Evolutionary conservation across 2,329 filamentous ascomycete genomes (phyloP).

Genomic region (Sporothrix pallida): DNA sequence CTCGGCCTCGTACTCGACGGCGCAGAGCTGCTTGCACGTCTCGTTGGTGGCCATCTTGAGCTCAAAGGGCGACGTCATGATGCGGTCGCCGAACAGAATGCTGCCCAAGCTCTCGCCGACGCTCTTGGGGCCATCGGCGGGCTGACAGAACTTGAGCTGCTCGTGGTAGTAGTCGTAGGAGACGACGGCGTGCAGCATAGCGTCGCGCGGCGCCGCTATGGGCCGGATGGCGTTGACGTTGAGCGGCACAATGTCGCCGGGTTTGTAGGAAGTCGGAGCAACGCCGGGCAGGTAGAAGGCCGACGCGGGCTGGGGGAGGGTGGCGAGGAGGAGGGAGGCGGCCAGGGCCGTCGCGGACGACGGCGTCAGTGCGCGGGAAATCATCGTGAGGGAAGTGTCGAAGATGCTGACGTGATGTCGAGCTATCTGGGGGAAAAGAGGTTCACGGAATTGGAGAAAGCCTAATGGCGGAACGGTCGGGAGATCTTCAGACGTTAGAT

Average conservation of each 20-base stretch:
- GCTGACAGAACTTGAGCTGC: conserved; percentile 85
- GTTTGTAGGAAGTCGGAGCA: conserved; percentile 88
- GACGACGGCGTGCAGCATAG: conserved; percentile 86
- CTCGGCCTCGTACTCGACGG: conserved; percentile 65
- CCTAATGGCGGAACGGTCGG: neutral
- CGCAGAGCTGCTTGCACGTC: conserved; percentile 82
- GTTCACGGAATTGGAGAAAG: neutral
- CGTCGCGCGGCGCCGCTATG: conserved; percentile 75
- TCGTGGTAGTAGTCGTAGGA: conserved; percentile 96
- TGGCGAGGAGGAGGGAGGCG: conserved; percentile 53
- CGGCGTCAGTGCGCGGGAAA: conserved; percentile 46
- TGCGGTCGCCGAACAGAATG: conserved; percentile 96
- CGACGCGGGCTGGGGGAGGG: conserved; percentile 59
- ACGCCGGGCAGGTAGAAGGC: conserved; percentile 97
- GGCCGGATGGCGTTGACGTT: conserved; percentile 94
- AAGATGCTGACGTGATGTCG: neutral
- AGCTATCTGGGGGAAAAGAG: too few relatives aligned
- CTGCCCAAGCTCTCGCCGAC: conserved; percentile 90
- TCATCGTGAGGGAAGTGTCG: conserved; percentile 14
- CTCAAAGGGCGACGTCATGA: conserved; percentile 92
- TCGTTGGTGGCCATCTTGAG: conserved; percentile 86
- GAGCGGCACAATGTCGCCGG: conserved; percentile 79
- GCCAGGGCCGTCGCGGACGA: conserved; percentile 49
- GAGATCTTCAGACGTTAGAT: conserved; percentile 16
- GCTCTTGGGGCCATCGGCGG: conserved; percentile 75